phyloP scores from a whole-genome alignment of 75 land plant genomes.

The Chamaecyparis obtusa region DNA sequence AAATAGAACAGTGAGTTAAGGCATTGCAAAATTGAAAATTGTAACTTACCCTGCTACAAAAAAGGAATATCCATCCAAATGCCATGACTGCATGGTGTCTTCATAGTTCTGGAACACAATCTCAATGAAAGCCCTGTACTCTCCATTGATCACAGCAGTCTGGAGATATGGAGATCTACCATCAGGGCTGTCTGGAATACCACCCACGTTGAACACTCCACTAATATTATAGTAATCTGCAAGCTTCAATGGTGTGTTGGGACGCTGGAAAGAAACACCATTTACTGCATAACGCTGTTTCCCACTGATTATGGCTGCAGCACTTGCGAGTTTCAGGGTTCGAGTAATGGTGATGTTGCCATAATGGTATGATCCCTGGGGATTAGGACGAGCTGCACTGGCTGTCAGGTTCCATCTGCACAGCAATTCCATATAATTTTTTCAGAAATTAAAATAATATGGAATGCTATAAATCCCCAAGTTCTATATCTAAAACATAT shows the following conservation, averaged over 20 bases:
- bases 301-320: conserved; percentile 28
- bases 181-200: conserved; percentile 48
- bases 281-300: conserved; percentile 69
- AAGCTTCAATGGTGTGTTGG: conserved; percentile 85
- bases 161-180: conserved; percentile 28
- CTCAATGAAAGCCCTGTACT: conserved; percentile 67
- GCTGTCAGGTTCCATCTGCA: conserved; percentile 71
- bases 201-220: conserved; percentile 49
- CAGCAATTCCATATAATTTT: background rate
- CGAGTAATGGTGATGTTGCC: conserved; percentile 55
- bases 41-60: conserved; percentile 87
- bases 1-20: too few species aligned
- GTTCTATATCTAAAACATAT: background rate
- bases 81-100: conserved; percentile 78
- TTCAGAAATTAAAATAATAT: background rate
- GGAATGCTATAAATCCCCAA: background rate
- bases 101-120: conserved; percentile 86
- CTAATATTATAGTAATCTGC: conserved; percentile 77
- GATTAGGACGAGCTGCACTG: conserved; percentile 80
- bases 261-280: conserved; percentile 52
- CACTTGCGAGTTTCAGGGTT: conserved; percentile 49
- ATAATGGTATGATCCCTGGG: conserved; percentile 85
- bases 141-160: conserved; percentile 48
- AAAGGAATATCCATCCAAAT: conserved; percentile 80
- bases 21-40: background rate